Base-by-base conservation (phyloP, 1,284 basidiomycete genomes). In the Sanghuangporus baumii region DNA sequence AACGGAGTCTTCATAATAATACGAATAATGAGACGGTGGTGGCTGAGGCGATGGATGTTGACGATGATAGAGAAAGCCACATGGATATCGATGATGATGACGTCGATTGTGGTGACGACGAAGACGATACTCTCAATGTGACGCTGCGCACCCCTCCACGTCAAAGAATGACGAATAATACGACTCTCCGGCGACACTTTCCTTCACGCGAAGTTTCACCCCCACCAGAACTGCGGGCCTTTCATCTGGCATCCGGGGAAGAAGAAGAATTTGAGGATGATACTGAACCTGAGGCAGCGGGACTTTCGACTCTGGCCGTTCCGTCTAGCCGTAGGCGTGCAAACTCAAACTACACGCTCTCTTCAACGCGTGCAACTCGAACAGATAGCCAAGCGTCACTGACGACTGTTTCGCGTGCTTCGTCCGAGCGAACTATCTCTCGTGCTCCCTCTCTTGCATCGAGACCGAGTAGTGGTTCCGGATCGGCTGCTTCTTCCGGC, bases 91-190 rank as follows among this genome's bases (percentile, higher is more conserved):
- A 51, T 26, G 50, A 34, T 11, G 12, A 18, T 51, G 11, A 51
- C 2, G 9, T 14, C 11, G 50, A 51, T 5, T 70, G 66, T 14
- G 63, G 63, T 26, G 77, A 77, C 23, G 79, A 73, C 47, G 72
- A 72, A 37, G 75, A 82, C 11, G 79, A 86, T 65, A 81, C 81
- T 59, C 87, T 88, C 67, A 78, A 89, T 63, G 74, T 82, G 40
- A 89, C 88, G 0, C 74, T 90, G 63, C 81, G 78, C 61, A 89
- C 88, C 6, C 88, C 88, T n/a, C 41, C 51, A 18, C 57, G 51
- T 26, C 41, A 40, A 16, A 63, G 18, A 47, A 41, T 48, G 11
- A 26, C 31, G 8, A 23, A 36, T 37, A 26, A 50, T n/a, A 20
- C 31, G 7, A 6, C 18, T 9, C 12, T 41, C 16, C 47, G 34